Evolutionary conservation across 75 land plant genomes (phyloP).

Genomic region (Gnetum montanum): DNA sequence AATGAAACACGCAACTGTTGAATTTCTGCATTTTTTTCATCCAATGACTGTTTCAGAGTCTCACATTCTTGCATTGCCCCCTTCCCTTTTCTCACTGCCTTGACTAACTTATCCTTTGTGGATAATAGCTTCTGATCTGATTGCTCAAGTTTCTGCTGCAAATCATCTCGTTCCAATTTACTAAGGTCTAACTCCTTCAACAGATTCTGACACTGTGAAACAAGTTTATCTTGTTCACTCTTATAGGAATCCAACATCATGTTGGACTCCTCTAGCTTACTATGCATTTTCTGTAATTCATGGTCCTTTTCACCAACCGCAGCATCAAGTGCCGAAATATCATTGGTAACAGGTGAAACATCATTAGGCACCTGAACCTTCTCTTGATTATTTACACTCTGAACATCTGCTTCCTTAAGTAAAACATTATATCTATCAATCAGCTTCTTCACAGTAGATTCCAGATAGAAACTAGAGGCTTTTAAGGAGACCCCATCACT

Average conservation of each 20-base stretch:
- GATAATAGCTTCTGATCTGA: constrained; percentile 69
- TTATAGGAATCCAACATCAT: constrained; percentile 13
- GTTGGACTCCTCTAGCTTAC: constrained; percentile 30
- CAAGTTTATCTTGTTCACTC: constrained; percentile 27
- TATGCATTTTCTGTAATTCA: constrained; percentile 9
- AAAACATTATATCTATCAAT: constrained; percentile 16
- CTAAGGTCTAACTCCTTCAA: constrained; percentile 21
- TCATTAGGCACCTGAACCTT: background rate
- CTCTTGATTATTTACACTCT: constrained; percentile 7
- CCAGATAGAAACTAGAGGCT: constrained; percentile 13
- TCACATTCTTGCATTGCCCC: constrained; percentile 84
- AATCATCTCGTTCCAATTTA: constrained; percentile 21
- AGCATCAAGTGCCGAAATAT: constrained; percentile 10
- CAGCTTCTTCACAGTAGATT: constrained; percentile 26
- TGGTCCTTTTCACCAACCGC: constrained; percentile 18
- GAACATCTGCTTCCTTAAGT: constrained; percentile 2
- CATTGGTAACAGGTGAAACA: constrained; percentile 6
- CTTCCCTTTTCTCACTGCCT: constrained; percentile 92
- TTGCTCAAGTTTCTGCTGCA: constrained; percentile 37
- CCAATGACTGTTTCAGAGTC: constrained; percentile 55
- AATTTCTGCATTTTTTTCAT: constrained; percentile 40
- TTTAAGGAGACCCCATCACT: constrained; percentile 7
- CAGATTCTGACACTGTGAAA: constrained; percentile 22
- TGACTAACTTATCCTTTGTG: constrained; percentile 74
- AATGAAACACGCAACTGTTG: constrained; percentile 41